Conservation (phyloP, 306 rosid species). For the Fagus crenata region DNA sequence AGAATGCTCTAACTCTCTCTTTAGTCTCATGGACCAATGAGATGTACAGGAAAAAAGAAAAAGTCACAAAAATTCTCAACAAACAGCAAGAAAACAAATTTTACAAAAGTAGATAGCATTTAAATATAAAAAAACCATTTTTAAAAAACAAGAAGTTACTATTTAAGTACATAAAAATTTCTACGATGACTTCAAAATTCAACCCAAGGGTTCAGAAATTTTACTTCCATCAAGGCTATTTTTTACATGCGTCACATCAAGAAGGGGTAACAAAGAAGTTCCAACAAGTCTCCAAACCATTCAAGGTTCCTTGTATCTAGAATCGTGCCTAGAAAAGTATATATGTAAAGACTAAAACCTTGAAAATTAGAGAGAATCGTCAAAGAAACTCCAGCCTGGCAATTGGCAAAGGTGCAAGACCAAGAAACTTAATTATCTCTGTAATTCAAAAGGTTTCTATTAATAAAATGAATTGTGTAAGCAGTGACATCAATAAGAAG, state of each 20-base stretch:
- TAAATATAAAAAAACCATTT: neutral
- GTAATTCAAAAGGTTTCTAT: neutral
- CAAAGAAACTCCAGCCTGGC: neutral
- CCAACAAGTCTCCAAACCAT: no score
- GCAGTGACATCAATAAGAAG: constrained; percentile 34
- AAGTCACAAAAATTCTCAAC: constrained; percentile 40
- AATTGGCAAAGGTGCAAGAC: neutral
- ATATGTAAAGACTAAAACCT: neutral
- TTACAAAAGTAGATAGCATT: neutral
- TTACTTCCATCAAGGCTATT: neutral
- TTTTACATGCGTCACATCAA: neutral
- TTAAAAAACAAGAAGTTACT: neutral
- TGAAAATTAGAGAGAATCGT: neutral
- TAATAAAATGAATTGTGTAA: constrained; percentile 14
- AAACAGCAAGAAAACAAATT: constrained; percentile 49
- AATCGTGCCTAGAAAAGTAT: neutral
- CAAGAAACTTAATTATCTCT: neutral
- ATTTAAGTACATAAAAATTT: neutral
- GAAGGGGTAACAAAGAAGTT: neutral
- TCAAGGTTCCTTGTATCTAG: neutral
- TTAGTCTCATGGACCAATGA: neutral
- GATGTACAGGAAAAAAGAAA: neutral
- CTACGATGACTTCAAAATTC: neutral
- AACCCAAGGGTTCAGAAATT: neutral
- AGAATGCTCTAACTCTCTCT: neutral